Evolutionary conservation across 805 yeast species (phyloP), one percentile per base, ranked within the genome.

Genomic region (Lipomyces starkeyi): DNA sequence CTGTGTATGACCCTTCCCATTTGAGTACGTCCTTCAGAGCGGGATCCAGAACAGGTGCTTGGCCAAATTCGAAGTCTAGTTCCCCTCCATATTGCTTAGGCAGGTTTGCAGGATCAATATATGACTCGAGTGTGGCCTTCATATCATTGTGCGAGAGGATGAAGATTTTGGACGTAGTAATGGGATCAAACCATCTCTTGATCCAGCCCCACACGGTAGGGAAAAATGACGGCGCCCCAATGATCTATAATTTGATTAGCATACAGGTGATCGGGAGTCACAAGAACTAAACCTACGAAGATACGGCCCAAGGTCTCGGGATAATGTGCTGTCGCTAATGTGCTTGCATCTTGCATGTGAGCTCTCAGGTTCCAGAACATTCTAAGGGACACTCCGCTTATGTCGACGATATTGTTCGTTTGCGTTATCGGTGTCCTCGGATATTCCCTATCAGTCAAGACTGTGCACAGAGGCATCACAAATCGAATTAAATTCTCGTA

Each of bases 141-240:
- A 53, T 53, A 53, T 53, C 56, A 25, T 53, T 13, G 0, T 53
- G 29, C 34, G 56, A 53, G 56, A 53, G 56, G 29, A 53, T 53
- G 17, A 53, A 53, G 34, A 53, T 53, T 53, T 53, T 53, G 32
- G 56, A 53, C 34, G 56, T 53, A 25, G 56, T 53, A 29, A 53
- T 53, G 8, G 56, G 56, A 53, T 53, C 56, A 20, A 53, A 53
- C 56, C 56, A 53, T 53, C 56, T 7, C 56, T 53, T 53, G 56
- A 53, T 53, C 56, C 56, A 53, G 29, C 56, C 34, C 56, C 56
- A 53, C 56, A 53, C 56, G 29, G 56, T 53, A 53, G 56, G n/a
- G 56, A 53, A 53, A 9, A 53, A 53, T 53, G 56, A 53, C 34
- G 56, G 56, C 13, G 56, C 56, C 17, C 56, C 56, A 25, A 53